Base-by-base conservation (phyloP, 2,329 filamentous ascomycete species). In the Blastomyces gilchristii region DNA sequence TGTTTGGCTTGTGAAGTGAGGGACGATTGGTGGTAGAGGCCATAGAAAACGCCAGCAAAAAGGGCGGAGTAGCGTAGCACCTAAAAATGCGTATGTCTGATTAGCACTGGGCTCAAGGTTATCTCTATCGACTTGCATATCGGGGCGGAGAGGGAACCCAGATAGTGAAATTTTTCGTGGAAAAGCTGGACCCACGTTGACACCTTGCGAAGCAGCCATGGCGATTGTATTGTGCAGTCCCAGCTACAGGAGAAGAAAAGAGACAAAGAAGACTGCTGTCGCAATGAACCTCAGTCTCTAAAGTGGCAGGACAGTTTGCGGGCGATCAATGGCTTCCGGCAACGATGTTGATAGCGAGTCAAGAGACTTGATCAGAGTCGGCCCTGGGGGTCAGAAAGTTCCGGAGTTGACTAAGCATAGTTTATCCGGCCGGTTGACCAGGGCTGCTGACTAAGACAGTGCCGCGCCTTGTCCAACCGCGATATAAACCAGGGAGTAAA, bases 31-130 rank as follows among this genome's bases (percentile, higher is more conserved):
- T 96, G 93, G 79, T 87, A 90, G 82, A 96, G 86, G 77, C 94
- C 94, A 82, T 99, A 99, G 81, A 96, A 87, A 76, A 97, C 81
- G 76, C 94, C 94, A 73, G 91, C 83, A 74, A 87, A 89, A 70
- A 99, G 89, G 76, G 92, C 92, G 75, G 91, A 93, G 85, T 93
- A 99, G 80, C 94, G 92, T 78, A 97, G 85, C 78, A 99, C 93
- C 94, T 99, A 54, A 58, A 14, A 58, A 58, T 14, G 16, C 6
- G 56, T 52, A 16, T 34, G 14, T 2, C 22, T 6, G 7, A 34
- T 59, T 12, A 59, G 41, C 22, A 31, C 18, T 25, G 12, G 12
- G 14, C 1, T 47, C 22, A 4, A 25, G 2, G 1, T 25, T 39
- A n/a, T 2, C 6, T 7, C n/a, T 22, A 22, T n/a, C n/a, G 8